These are phyloP conservation scores for Drosera capensis DNA, from an alignment of 148 eudicot species.

Conservation along the genomic window DNA sequence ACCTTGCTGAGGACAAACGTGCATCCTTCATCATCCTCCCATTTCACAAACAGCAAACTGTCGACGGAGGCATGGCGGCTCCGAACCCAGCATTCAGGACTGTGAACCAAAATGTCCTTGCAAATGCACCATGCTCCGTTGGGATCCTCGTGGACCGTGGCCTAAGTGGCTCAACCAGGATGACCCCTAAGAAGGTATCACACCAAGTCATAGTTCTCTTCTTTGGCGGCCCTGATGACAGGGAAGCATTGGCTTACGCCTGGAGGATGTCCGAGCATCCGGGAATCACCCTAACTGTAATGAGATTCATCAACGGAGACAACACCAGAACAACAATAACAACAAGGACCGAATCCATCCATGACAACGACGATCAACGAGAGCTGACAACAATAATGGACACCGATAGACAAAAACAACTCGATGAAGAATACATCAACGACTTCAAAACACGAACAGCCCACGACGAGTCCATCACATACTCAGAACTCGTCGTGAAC, in stretches of 20 bases:
- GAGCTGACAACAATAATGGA: constrained; percentile 37
- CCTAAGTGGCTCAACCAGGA: constrained; percentile 25
- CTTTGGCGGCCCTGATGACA: constrained; percentile 54
- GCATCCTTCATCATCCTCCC: constrained; percentile 48
- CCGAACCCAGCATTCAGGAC: constrained; percentile 36
- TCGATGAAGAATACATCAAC: constrained; percentile 45
- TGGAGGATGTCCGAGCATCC: constrained; percentile 48
- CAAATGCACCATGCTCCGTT: constrained; percentile 60
- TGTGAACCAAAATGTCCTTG: constrained; percentile 48
- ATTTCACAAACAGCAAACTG: constrained; percentile 66
- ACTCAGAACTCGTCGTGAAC: constrained; percentile 31
- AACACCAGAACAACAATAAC: constrained; percentile 19
- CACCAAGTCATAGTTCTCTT: constrained; percentile 37
- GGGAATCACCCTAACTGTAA: constrained; percentile 23
- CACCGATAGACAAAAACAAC: constrained; percentile 30
- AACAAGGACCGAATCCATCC: constrained; percentile 10
- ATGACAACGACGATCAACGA: constrained; percentile 19
- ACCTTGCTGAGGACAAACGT: constrained; percentile 44
- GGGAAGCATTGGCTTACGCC: constrained; percentile 54
- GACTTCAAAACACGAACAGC: constrained; percentile 34
- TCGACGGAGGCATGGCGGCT: constrained; percentile 60
- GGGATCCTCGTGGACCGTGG: constrained; percentile 70
- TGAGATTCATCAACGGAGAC: constrained; percentile 37
- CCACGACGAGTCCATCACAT: constrained; percentile 26
- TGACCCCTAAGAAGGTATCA: constrained; percentile 19